phyloP scores from a whole-genome alignment of 371 early-diverging fungal species.

The Syncephalastrum monosporum region DNA sequence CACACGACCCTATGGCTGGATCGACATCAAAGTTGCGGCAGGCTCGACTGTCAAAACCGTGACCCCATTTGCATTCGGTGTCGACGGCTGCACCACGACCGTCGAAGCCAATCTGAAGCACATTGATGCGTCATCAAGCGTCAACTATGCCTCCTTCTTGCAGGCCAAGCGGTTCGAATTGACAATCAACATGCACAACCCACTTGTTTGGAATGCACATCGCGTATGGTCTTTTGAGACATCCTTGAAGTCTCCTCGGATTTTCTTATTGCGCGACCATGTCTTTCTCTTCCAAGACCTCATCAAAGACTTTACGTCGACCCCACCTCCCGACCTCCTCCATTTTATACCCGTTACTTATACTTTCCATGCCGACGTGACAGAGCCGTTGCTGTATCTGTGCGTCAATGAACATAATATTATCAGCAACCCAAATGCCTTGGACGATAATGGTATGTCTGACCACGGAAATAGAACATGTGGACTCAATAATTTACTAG shows the following conservation, averaged over 20 bases:
- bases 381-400: conserved; percentile 58
- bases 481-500: conserved; percentile 26
- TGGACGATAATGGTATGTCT: conserved; percentile 74
- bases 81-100: conserved; percentile 55
- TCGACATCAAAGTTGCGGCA: conserved; percentile 63
- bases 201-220: conserved; percentile 78
- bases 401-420: conserved; percentile 85
- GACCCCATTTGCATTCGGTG: conserved; percentile 60
- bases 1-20: conserved; percentile 76
- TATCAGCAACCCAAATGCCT: conserved; percentile 72
- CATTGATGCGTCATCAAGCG: conserved; percentile 60
- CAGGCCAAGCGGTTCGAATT: conserved; percentile 56
- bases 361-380: conserved; percentile 49
- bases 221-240: conserved; percentile 67
- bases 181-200: conserved; percentile 58
- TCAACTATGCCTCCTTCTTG: conserved; percentile 70
- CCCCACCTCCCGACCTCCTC: conserved; percentile 51
- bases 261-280: conserved; percentile 80
- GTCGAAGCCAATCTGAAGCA: conserved; percentile 55
- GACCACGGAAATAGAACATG: background rate
- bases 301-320: conserved; percentile 71
- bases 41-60: conserved; percentile 57
- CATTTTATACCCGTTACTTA: conserved; percentile 77
- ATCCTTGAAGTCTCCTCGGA: conserved; percentile 34
- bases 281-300: conserved; percentile 79